Percentiles rank a stretch among this genome's conserved stretches.
Conservation (phyloP, 306 rosid species). For the Cicer pinnatifidum region DNA sequence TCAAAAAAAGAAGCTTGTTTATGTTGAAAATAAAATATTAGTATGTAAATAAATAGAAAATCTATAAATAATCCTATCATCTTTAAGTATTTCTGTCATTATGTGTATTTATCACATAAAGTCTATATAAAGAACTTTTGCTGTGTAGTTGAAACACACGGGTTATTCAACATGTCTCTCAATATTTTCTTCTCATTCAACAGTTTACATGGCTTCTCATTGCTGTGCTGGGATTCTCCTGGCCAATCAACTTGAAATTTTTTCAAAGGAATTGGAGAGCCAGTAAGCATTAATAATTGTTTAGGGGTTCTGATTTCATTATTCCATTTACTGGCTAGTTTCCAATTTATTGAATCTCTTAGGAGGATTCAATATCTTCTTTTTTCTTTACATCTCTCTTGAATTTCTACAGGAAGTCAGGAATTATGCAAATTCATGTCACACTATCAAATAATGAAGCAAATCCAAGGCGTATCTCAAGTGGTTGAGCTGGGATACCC, state of each 20-base stretch:
- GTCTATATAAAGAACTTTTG: too few species aligned
- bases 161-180: too few species aligned
- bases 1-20: too few species aligned
- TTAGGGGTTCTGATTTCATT: background rate
- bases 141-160: too few species aligned
- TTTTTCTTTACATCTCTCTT: background rate
- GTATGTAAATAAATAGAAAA: too few species aligned
- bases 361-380: background rate
- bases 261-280: background rate
- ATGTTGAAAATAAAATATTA: too few species aligned
- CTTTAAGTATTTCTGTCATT: too few species aligned
- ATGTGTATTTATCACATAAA: too few species aligned
- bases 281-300: background rate
- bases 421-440: background rate
- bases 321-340: background rate
- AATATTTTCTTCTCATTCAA: too few species aligned
- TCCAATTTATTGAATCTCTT: constrained; percentile 20
- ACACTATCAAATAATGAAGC: background rate
- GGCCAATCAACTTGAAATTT: background rate
- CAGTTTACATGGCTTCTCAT: background rate
- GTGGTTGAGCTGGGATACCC: too few species aligned
- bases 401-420: background rate
- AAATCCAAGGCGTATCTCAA: too few species aligned
- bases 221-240: background rate
- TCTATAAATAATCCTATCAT: too few species aligned